A percentile compares a stretch with the other conserved stretches of the same genome.
Conservation (phyloP, 352 stramenopile genomes). For the Globisporangium rhizosaccharum region DNA sequence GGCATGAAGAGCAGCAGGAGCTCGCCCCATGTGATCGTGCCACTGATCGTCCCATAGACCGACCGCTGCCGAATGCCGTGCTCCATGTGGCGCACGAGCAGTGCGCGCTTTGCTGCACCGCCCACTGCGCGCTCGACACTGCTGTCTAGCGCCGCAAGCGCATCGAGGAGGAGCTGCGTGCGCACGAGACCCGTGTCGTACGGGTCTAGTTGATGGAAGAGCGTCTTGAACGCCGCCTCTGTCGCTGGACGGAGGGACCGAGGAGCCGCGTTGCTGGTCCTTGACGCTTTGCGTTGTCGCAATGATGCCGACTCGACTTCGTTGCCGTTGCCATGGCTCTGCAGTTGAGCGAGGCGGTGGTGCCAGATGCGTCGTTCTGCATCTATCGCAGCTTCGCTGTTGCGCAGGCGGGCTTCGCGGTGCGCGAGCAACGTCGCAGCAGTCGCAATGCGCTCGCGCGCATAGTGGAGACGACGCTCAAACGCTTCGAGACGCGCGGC, state of each 20-base stretch:
- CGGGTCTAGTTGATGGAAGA: constrained; percentile 67
- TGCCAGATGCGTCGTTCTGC: constrained; percentile 32
- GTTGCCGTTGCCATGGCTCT: neutral
- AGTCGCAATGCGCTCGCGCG: constrained; percentile 36
- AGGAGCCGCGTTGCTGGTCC: neutral
- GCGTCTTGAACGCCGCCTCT: constrained; percentile 39
- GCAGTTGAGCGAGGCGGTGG: constrained; percentile 22
- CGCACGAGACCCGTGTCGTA: constrained; percentile 55
- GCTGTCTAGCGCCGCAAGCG: constrained; percentile 31
- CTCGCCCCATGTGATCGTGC: constrained; percentile 70
- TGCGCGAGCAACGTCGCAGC: constrained; percentile 40
- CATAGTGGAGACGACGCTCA: constrained; percentile 28
- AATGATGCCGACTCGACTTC: neutral
- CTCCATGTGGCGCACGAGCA: constrained; percentile 41
- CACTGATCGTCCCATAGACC: constrained; percentile 9
- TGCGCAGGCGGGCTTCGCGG: constrained; percentile 49
- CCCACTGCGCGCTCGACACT: constrained; percentile 32
- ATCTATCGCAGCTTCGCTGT: constrained; percentile 60
- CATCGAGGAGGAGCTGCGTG: constrained; percentile 24
- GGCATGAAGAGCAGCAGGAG: constrained; percentile 70
- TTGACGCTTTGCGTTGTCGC: constrained; percentile 9
- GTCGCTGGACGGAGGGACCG: constrained; percentile 35
- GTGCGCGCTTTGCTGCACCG: constrained; percentile 18
- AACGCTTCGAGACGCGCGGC: constrained; percentile 29
- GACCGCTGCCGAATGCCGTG: constrained; percentile 23